Evolutionary conservation across 768 basidiomycete species (phyloP), one percentile per base, ranked within the genome.

Genomic region (Kwoniella botswanensis): DNA sequence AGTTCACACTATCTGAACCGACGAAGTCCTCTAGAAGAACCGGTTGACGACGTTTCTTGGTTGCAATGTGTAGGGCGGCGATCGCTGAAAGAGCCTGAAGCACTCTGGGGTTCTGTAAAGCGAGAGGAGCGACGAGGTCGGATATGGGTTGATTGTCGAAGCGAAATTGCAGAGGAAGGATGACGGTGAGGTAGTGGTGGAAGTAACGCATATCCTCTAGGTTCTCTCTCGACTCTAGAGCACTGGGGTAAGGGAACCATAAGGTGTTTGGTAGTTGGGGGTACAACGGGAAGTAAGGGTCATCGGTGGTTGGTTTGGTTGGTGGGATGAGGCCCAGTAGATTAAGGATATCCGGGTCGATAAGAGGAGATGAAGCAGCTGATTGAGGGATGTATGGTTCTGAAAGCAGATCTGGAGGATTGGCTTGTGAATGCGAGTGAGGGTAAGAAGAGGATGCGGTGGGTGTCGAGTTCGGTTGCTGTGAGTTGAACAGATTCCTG

Each of bases 111-210:
- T 73, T 50, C 11, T 60, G 42, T 13, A 73, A n/a, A 9, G 72
- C 72, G 7, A 73, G 58, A n/a, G 67, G 72, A 43, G 68, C 61
- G 29, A 73, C 68, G n/a, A 70, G 66, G 42, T 70, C 64, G 43
- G 59, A 29, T 7, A 73, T 68, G 2, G 62, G 24, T 41, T 69
- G 35, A 43, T 54, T 52, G 26, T 44, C 68, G 46, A 65, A 70
- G 7, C 58, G 67, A n/a, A 59, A 73, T 42, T 65, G 62, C 43
- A 73, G 26, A 17, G 72, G 72, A 26, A 73, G 55, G 29, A 73
- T 64, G 26, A 73, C 68, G 21, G 55, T 60, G 56, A 73, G 67
- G 59, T 69, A 73, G 41, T 73, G 72, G n/a, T 73, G 72, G n/a
- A 73, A 64, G 41, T 73, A 73, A 17, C 59, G 59, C 59, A 61